phyloP scores from a whole-genome alignment of 2,329 filamentous ascomycete genomes.

The Colletotrichum salicis region DNA sequence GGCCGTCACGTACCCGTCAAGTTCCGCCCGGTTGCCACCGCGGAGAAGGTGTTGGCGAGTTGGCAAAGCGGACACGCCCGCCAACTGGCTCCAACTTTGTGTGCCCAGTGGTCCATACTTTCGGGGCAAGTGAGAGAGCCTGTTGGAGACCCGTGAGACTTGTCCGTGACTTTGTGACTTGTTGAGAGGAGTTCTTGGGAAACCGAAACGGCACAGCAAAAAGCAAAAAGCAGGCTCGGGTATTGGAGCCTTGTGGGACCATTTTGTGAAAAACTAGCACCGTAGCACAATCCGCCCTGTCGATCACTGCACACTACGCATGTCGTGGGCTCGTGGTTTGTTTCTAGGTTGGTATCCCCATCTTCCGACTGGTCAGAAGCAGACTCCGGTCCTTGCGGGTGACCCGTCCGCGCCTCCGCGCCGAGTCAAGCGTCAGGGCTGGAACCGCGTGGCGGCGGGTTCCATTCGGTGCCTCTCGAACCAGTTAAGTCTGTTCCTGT shows the following conservation, averaged over 20 bases:
- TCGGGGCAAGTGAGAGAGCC: neutral
- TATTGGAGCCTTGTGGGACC: conserved; percentile 29
- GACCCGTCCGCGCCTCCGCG: conserved; percentile 22
- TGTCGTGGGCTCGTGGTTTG: conserved; percentile 23
- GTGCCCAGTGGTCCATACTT: neutral
- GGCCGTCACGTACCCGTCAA: conserved; percentile 23
- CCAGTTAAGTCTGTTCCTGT: neutral
- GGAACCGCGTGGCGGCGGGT: conserved; percentile 21
- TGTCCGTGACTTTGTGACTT: conserved; percentile 2
- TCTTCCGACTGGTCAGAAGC: conserved; percentile 27
- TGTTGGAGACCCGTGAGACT: neutral
- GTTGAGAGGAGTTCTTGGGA: neutral
- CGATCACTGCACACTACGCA: conserved; percentile 29
- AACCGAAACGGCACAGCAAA: no score
- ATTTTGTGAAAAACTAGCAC: conserved; percentile 17
- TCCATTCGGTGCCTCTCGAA: neutral
- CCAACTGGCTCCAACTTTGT: neutral
- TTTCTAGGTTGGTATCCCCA: conserved; percentile 1
- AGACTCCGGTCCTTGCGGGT: conserved; percentile 9
- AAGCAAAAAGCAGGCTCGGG: conserved; percentile 1
- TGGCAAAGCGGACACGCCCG: conserved; percentile 9
- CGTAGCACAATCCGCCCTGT: conserved; percentile 21
- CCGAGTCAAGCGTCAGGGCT: conserved; percentile 32
- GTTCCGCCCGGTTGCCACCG: conserved; percentile 1
- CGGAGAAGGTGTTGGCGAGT: conserved; percentile 6